phyloP scores from a whole-genome alignment of 768 basidiomycete species.

The Termitomyces sp. region DNA sequence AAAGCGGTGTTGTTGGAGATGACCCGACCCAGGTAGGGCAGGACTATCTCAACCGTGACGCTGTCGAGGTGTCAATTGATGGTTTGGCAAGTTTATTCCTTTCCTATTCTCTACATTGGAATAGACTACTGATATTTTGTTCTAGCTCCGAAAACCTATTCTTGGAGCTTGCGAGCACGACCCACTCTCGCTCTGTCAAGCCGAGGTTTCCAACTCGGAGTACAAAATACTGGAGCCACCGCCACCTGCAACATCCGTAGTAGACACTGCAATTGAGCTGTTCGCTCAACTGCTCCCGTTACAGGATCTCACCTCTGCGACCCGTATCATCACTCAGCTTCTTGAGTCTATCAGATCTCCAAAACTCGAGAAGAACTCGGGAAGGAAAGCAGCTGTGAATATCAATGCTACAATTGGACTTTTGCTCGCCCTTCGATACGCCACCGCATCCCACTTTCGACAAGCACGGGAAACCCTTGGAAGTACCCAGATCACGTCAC shows the following conservation, averaged over 20 bases:
- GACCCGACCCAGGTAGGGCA: constrained; percentile 26
- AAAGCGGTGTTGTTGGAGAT: constrained; percentile 27
- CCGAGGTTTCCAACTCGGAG: constrained; percentile 36
- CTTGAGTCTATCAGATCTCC: constrained; percentile 64
- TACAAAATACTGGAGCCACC: constrained; percentile 55
- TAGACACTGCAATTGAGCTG: constrained; percentile 85
- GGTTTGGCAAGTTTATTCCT: constrained; percentile 48
- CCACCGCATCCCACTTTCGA: constrained; percentile 45
- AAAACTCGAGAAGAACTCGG: constrained; percentile 83
- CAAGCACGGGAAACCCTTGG: constrained; percentile 66
- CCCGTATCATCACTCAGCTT: constrained; percentile 51
- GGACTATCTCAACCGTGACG: constrained; percentile 67
- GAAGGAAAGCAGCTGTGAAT: constrained; percentile 77
- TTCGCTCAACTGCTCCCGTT: constrained; percentile 76
- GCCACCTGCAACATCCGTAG: constrained; percentile 74
- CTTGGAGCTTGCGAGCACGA: constrained; percentile 87
- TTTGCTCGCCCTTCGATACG: constrained; percentile 59
- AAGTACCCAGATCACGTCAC: constrained; percentile 50
- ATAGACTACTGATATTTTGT: constrained; percentile 6
- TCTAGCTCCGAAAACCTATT: constrained; percentile 69
- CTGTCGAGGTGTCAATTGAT: constrained; percentile 76
- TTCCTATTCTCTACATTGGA: background rate
- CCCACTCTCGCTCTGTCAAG: constrained; percentile 62
- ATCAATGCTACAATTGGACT: constrained; percentile 78
- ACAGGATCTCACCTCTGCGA: constrained; percentile 61